phyloP scores from a whole-genome alignment of 495 filamentous ascomycete species.

The Neurospora pannonica region DNA sequence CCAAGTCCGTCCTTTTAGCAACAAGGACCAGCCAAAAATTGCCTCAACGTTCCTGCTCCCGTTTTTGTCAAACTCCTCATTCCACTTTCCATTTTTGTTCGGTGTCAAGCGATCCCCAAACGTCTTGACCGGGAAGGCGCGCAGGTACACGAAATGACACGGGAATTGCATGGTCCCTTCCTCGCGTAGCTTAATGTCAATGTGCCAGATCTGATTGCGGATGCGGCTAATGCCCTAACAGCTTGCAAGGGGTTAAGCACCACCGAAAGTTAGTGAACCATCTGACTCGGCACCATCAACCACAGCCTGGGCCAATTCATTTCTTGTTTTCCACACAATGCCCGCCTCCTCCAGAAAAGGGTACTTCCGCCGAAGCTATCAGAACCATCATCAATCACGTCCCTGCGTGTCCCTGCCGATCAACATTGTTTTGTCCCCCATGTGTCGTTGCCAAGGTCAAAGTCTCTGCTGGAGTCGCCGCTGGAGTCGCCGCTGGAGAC shows the following conservation, averaged over 20 bases:
- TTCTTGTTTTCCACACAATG: background rate
- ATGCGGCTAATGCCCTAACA: background rate
- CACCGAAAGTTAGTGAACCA: background rate
- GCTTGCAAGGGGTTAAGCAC: accelerated
- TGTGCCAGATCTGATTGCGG: background rate
- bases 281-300: background rate
- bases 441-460: background rate
- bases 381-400: background rate
- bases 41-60: background rate
- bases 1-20: background rate
- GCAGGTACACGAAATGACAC: background rate
- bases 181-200: background rate
- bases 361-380: background rate
- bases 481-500: background rate
- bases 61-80: background rate
- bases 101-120: background rate
- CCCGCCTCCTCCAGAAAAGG: background rate
- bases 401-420: background rate
- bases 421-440: background rate
- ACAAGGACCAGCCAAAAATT: background rate
- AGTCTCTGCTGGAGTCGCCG: background rate
- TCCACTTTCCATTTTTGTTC: background rate
- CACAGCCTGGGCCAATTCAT: background rate
- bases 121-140: background rate
- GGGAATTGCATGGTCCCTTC: background rate